Conservation (phyloP, 768 basidiomycete genomes). For the Crucibulum laeve region DNA sequence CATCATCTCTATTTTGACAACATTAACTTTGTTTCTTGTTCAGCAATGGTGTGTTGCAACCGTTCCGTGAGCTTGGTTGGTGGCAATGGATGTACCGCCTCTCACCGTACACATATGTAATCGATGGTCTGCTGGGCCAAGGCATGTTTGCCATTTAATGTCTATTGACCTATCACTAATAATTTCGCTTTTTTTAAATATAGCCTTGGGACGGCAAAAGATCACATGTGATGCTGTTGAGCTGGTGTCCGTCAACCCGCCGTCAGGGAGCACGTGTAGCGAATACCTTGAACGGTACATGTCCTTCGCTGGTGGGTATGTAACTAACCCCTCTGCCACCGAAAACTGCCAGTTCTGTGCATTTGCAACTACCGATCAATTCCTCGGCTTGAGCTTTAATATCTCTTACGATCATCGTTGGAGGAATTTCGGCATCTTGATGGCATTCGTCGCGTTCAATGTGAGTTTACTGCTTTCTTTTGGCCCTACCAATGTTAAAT, state of each 20-base stretch:
- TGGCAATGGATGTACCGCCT: slow-evolving; percentile 63
- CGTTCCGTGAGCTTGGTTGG: slow-evolving; percentile 52
- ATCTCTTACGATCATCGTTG: not conserved
- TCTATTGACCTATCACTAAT: too few species aligned
- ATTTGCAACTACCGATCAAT: not conserved
- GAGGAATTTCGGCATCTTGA: not conserved
- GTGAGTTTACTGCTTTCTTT: too few species aligned
- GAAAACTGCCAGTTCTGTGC: not conserved
- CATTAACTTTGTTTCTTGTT: slow-evolving; percentile 1
- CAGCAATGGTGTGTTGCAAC: slow-evolving; percentile 61
- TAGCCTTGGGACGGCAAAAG: too few species aligned
- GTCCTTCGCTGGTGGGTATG: not conserved
- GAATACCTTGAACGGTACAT: not conserved
- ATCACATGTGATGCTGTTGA: not conserved
- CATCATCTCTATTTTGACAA: not conserved
- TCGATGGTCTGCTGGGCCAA: slow-evolving; percentile 38
- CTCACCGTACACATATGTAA: slow-evolving; percentile 53
- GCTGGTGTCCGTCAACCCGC: not conserved
- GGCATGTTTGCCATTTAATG: slow-evolving; percentile 4
- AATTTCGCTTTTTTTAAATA: too few species aligned
- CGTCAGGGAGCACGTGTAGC: not conserved
- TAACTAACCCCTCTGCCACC: not conserved
- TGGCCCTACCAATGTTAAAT: too few species aligned
- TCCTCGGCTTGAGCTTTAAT: too few species aligned
- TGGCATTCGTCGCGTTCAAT: not conserved